Base-by-base conservation (phyloP, 768 basidiomycete genomes). In the Psilocybe cyanescens region DNA sequence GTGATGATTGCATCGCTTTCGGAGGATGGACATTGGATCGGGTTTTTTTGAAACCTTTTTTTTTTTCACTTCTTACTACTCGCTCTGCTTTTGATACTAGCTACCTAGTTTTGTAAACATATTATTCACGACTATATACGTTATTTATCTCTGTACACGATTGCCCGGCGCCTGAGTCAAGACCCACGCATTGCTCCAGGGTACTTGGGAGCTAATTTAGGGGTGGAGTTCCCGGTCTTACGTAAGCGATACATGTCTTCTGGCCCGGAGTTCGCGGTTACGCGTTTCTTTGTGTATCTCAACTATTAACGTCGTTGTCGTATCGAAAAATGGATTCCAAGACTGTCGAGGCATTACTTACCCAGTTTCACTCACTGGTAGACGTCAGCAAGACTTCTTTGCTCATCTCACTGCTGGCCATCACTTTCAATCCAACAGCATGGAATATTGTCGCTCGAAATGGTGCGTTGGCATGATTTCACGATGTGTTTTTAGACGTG, bases 371-470 rank as follows among this genome's bases (percentile, higher is more conserved):
- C 30, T 61, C 64, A n/a, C 55, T 77, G 44, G 68, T 97, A 2
- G 88, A 97, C 76, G 70, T 82, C 30, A 84, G 79, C 31, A 83
- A 93, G 67, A 70, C 76, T 5, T 92, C 92, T 19, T 72, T 98
- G 44, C 83, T 82, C 68, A 55, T 91, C 16, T 86, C 86, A 0
- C 63, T 95, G n/a, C 75, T 83, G 3, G 74, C 90, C 60, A 92
- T 97, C 52, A 70, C 86, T 1, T 98, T 98, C 80, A 98, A 98
- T 69, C 97, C 97, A 0, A 87, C 88, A 1, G 95, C 90, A 60
- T 99, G 97, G 97, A 99, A 99, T 75, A 87, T 95, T 63, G 87
- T 96, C 30, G 97, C 97, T 28, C 89, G 88, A 58, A 94, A 96
- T 78, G 95, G 95, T 95, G 64, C 52, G 86, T 77, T n/a, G 63